Conservation (phyloP, 2,329 filamentous ascomycete genomes). For the Cercospora sp. region DNA sequence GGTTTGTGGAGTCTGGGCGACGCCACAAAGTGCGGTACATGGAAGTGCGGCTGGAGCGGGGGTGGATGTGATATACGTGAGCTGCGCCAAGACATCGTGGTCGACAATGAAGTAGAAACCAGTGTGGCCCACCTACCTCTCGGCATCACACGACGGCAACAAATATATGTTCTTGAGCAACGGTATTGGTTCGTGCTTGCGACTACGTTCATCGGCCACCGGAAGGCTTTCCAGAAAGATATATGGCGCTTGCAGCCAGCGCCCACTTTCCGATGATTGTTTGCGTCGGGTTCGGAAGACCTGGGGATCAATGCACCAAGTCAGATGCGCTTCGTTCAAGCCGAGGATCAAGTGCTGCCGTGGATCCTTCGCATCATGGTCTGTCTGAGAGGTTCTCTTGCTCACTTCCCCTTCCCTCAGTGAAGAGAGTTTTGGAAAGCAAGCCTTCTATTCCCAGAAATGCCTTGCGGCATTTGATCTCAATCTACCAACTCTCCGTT, state of each 20-base stretch:
- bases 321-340: neutral
- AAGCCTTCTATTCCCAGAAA: constrained; percentile 41
- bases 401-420: constrained; percentile 35
- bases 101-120: neutral
- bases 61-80: neutral
- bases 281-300: neutral
- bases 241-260: neutral
- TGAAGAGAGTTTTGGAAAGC: constrained; percentile 32
- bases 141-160: neutral
- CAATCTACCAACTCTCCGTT: constrained; percentile 52
- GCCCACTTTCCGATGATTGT: neutral
- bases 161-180: neutral
- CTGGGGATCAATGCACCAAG: neutral
- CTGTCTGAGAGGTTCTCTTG: constrained; percentile 45
- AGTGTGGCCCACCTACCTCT: neutral
- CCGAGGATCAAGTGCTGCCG: neutral
- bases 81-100: neutral
- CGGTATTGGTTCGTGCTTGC: neutral
- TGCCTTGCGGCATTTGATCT: constrained; percentile 18
- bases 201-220: neutral
- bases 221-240: neutral
- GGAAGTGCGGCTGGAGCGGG: neutral
- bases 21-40: neutral
- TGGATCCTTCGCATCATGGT: neutral
- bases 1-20: neutral